Percentiles rank a stretch among this genome's conserved stretches.
Conservation (phyloP, 768 basidiomycete genomes). For the Auricularia sp. region DNA sequence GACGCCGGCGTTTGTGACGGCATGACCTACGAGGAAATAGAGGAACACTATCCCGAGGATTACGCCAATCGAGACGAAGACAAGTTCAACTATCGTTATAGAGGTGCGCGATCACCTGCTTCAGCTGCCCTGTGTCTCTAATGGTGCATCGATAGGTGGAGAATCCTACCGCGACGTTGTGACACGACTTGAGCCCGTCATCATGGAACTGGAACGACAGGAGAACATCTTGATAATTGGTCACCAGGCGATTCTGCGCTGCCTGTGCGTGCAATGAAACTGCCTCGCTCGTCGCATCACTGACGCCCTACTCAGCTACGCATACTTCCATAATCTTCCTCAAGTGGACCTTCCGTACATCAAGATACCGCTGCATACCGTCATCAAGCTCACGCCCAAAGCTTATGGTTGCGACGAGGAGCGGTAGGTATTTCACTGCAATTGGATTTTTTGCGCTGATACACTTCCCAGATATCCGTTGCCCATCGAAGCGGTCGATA, state of each 20-base stretch:
- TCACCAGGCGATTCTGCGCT: slow-evolving; percentile 85
- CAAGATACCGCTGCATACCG: slow-evolving; percentile 93
- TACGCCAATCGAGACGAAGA: slow-evolving; percentile 97
- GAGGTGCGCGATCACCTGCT: slow-evolving; percentile 33
- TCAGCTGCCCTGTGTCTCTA: too few species aligned
- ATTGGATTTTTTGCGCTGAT: too few species aligned
- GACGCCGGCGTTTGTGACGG: slow-evolving; percentile 99
- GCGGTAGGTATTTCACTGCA: slow-evolving; percentile 35
- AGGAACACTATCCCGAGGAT: slow-evolving; percentile 95
- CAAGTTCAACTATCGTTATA: slow-evolving; percentile 98
- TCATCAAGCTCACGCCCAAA: slow-evolving; percentile 96
- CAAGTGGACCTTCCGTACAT: slow-evolving; percentile 96
- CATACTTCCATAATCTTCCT: slow-evolving; percentile 88
- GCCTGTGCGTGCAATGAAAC: slow-evolving; percentile 20
- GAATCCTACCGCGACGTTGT: slow-evolving; percentile 98
- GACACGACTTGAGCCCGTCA: slow-evolving; percentile 89
- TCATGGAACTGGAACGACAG: slow-evolving; percentile 98
- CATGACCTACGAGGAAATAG: slow-evolving; percentile 99
- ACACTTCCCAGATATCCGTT: slow-evolving; percentile 55
- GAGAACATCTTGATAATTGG: slow-evolving; percentile 96
- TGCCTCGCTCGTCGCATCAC: background rate
- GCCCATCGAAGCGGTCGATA: slow-evolving; percentile 90
- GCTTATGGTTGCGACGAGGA: slow-evolving; percentile 99
- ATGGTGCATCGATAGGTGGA: slow-evolving; percentile 36
- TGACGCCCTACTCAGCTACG: slow-evolving; percentile 51